Conservation (phyloP, 2,329 filamentous ascomycete species). For the Cyphellophora attinorum region DNA sequence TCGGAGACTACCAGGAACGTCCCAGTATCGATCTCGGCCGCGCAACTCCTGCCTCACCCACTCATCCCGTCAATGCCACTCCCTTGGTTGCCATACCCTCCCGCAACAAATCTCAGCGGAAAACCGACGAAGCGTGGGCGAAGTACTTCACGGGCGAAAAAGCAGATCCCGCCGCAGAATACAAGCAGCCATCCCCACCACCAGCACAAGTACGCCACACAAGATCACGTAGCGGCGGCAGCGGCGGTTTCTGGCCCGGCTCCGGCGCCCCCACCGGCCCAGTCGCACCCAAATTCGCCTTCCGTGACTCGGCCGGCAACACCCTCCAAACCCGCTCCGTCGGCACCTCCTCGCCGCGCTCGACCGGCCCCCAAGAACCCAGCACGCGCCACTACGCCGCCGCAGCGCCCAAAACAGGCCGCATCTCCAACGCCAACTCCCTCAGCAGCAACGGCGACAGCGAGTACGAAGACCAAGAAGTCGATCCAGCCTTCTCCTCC, state of each 20-base stretch:
- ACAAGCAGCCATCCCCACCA: conserved; percentile 8
- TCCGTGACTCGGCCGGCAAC: conserved; percentile 19
- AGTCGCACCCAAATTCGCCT: conserved; percentile 26
- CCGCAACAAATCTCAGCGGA: conserved; percentile 23
- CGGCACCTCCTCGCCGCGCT: conserved; percentile 28
- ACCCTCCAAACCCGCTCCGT: conserved; percentile 29
- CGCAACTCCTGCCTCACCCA: conserved; percentile 12
- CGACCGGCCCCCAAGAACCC: conserved; percentile 30
- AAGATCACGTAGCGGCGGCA: conserved; percentile 6
- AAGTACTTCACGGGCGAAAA: conserved; percentile 36
- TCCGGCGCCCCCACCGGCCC: conserved; percentile 21
- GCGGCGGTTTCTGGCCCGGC: conserved; percentile 31
- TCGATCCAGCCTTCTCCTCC: conserved; percentile 20
- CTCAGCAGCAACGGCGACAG: conserved; percentile 28
- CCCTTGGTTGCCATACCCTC: conserved; percentile 3
- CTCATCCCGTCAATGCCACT: conserved; percentile 2
- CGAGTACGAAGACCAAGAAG: conserved; percentile 20
- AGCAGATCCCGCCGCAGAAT: conserved; percentile 10
- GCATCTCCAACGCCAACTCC: conserved; percentile 34
- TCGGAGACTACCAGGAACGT: conserved; percentile 14
- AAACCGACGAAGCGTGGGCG: conserved; percentile 38
- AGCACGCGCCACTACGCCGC: conserved; percentile 16
- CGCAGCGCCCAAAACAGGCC: conserved; percentile 20
- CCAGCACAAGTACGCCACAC: conserved; percentile 1
- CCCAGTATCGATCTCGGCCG: conserved; percentile 17